A percentile compares a stretch with the other conserved stretches of the same genome.
phyloP scores from a whole-genome alignment of 78 protist species.

The Dictyostelium discoideum region DNA sequence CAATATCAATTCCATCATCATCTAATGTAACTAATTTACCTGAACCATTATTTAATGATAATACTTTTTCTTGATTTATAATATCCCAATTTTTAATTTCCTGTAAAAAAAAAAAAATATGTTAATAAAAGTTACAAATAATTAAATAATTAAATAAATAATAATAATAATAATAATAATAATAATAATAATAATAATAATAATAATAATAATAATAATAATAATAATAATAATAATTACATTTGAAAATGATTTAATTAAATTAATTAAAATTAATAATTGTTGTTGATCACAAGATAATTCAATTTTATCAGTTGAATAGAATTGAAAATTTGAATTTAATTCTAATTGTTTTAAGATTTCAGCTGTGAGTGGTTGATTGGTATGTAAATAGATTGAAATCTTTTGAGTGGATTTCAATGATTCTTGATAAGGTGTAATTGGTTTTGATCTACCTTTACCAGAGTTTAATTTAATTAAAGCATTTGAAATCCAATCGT shows the following conservation, averaged over 20 bases:
- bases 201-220: too few species aligned
- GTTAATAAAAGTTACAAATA: background rate
- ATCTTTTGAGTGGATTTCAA: background rate
- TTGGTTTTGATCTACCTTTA: background rate
- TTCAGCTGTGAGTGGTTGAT: background rate
- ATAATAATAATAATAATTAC: too few species aligned
- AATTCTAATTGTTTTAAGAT: background rate
- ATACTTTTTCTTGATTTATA: background rate
- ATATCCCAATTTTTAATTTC: background rate
- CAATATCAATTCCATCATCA: background rate
- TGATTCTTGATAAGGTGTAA: background rate
- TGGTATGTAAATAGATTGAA: background rate
- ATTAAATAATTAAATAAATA: too few species aligned
- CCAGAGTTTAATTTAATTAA: constrained; percentile 6
- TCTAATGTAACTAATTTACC: constrained; percentile 67
- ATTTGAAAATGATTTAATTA: background rate
- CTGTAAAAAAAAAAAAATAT: too few species aligned
- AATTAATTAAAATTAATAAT: background rate
- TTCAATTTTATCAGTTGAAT: background rate
- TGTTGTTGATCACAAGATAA: background rate
- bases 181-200: too few species aligned
- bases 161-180: too few species aligned
- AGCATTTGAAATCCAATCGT: constrained; percentile 82
- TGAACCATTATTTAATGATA: constrained; percentile 5
- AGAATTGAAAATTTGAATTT: background rate